Evolutionary conservation across 306 rosid species (phyloP), one percentile per base, ranked within the genome.

Genomic region (Chamaecrista fasciculata): DNA sequence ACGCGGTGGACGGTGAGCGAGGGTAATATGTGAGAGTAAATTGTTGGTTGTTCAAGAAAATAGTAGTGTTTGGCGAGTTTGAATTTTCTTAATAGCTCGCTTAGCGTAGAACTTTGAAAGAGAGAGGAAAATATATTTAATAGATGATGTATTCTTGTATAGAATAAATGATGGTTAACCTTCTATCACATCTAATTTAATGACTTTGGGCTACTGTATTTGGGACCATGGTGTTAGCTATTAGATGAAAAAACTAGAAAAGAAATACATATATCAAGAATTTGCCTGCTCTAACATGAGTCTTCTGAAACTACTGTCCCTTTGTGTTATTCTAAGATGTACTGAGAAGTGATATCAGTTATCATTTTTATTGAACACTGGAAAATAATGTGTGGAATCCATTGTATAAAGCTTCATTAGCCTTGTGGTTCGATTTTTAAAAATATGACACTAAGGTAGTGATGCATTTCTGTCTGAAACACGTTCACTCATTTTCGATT

Each of bases 21-120:
- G 14, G 70, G 24, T 11, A 50, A 24, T 8, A 14, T 61, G 74
- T 29, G 23, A 47, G 31, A 61, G 66, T 61, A 64, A 4, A n/a
- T n/a, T n/a, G n/a, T n/a, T 61, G 67, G 16, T 25, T 20, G 60
- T 11, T 71, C 25, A 52, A 64, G 62, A 53, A 28, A 62, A 6
- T 26, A 53, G 8, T 24, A 39, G 39, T 59, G n/a, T 57, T 47
- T 51, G 29, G 44, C 51, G 81, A 28, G 21, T 70, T 42, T 14
- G 62, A 44, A 59, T 8, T 52, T 66, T 75, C 18, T 66, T 55
- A 60, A 1, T 65, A 4, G 31, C 43, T 51, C 26, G 53, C 28
- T 59, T n/a, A 24, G 9, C 47, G 11, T 62, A 55, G 61, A 19
- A 47, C 31, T 74, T 69, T 40, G 49, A 12, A 23, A 26, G 76